Percentiles rank a stretch among this genome's conserved stretches.
Evolutionary conservation across 2,329 filamentous ascomycete species (phyloP).

Genomic region (Onygenales sp.): DNA sequence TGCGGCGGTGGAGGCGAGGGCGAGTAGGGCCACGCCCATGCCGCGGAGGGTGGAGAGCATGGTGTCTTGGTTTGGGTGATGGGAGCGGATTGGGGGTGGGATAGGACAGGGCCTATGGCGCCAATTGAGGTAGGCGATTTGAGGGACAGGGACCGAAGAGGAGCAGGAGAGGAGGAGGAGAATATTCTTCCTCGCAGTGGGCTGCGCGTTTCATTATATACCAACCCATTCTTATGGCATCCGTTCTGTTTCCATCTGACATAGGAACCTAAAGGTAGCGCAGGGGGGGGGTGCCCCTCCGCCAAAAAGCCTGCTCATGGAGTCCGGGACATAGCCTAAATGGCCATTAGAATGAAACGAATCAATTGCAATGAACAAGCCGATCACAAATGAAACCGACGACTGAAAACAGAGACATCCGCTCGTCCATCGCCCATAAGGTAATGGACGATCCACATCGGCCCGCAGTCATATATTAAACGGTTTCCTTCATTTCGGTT

Average conservation of each 20-base stretch:
- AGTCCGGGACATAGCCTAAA: too few species aligned
- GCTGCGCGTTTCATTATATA: neutral
- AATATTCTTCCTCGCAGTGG: neutral
- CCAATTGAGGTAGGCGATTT: neutral
- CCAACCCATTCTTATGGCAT: too few species aligned
- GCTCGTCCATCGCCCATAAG: too few species aligned
- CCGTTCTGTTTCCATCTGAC: neutral
- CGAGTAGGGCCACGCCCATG: neutral
- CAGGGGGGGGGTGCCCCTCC: neutral
- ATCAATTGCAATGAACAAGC: too few species aligned
- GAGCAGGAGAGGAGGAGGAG: neutral
- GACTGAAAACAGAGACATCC: too few species aligned
- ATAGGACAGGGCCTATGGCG: neutral
- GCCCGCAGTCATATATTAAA: too few species aligned
- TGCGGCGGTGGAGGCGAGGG: neutral
- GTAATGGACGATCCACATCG: too few species aligned
- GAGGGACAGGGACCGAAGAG: neutral
- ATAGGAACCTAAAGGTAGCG: neutral
- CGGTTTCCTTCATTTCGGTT: too few species aligned
- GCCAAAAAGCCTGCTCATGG: neutral
- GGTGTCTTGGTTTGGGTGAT: too few species aligned
- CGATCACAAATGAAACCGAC: too few species aligned
- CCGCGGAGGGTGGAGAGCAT: neutral
- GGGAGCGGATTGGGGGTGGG: neutral
- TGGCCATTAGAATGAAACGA: too few species aligned